phyloP scores from a whole-genome alignment of 2,329 filamentous ascomycete species.

The Arthroderma sp. region DNA sequence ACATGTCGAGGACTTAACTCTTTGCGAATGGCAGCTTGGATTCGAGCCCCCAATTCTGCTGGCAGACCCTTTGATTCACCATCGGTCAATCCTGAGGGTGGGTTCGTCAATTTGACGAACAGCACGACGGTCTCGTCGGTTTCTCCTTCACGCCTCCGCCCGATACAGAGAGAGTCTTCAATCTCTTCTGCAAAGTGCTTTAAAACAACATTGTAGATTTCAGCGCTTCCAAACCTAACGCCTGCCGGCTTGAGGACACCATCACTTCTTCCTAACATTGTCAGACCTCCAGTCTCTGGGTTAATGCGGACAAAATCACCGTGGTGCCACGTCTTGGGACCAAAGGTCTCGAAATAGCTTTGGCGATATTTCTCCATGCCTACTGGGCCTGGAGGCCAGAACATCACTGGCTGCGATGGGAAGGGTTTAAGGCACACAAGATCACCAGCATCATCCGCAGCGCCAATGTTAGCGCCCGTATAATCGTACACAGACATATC shows the following conservation, averaged over 20 bases:
- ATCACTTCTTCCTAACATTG: slow-evolving; percentile 87
- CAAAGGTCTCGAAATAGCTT: slow-evolving; percentile 80
- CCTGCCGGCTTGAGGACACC: slow-evolving; percentile 87
- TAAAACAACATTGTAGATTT: slow-evolving; percentile 91
- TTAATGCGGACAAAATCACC: slow-evolving; percentile 77
- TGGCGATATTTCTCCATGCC: slow-evolving; percentile 65
- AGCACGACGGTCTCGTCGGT: slow-evolving; percentile 75
- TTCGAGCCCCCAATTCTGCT: slow-evolving; percentile 45
- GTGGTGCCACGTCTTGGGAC: slow-evolving; percentile 65
- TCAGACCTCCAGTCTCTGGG: slow-evolving; percentile 57
- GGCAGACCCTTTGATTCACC: slow-evolving; percentile 41
- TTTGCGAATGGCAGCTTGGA: slow-evolving; percentile 56
- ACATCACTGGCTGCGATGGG: slow-evolving; percentile 78
- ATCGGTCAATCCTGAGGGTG: slow-evolving; percentile 6
- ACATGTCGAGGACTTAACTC: slow-evolving; percentile 85
- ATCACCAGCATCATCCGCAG: slow-evolving; percentile 62
- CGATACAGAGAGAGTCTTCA: slow-evolving; percentile 79
- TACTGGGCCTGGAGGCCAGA: slow-evolving; percentile 55
- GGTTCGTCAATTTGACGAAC: slow-evolving; percentile 61
- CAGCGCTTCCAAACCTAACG: slow-evolving; percentile 81
- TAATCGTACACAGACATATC: slow-evolving; percentile 48
- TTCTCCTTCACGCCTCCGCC: slow-evolving; percentile 57
- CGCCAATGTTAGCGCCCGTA: slow-evolving; percentile 44
- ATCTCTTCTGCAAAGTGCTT: slow-evolving; percentile 67
- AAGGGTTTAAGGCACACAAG: slow-evolving; percentile 78